Percentiles rank a stretch among this genome's conserved stretches.
Evolutionary conservation across 768 basidiomycete genomes (phyloP).

Genomic region (Agrocybe pediades): DNA sequence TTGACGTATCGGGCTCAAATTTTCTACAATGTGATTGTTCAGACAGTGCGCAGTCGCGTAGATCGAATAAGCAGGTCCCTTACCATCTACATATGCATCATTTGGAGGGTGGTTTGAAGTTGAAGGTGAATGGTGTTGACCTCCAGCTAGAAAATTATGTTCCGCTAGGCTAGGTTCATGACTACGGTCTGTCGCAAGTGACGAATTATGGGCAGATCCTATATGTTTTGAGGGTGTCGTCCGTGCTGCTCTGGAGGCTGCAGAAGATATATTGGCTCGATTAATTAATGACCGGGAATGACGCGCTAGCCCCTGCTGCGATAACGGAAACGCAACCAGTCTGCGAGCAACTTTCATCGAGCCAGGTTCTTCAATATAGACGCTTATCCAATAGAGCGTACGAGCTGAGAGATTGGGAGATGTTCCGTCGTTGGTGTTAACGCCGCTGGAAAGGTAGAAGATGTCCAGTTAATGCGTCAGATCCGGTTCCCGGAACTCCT

Average conservation of each 20-base stretch:
- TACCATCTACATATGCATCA: slow-evolving; percentile 20
- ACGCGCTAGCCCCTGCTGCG: slow-evolving; percentile 16
- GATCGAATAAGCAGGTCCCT: slow-evolving; percentile 5
- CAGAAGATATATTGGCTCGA: slow-evolving; percentile 19
- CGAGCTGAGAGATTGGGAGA: neutral
- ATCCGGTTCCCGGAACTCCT: slow-evolving; percentile 16
- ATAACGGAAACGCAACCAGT: slow-evolving; percentile 14
- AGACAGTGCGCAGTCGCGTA: slow-evolving; percentile 1
- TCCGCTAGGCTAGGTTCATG: slow-evolving; percentile 25
- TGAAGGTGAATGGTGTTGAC: slow-evolving; percentile 13
- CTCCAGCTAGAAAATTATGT: slow-evolving; percentile 20
- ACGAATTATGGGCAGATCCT: slow-evolving; percentile 35
- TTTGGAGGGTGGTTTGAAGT: slow-evolving; percentile 17
- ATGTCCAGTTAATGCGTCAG: slow-evolving; percentile 8
- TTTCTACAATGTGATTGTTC: slow-evolving; percentile 23
- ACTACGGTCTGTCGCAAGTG: slow-evolving; percentile 31
- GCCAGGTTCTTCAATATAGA: no score
- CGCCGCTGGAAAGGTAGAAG: slow-evolving; percentile 22
- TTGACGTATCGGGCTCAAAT: slow-evolving; percentile 41
- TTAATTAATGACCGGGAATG: slow-evolving; percentile 14
- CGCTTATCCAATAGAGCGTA: neutral
- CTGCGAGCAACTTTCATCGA: slow-evolving; percentile 35
- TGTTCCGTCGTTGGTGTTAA: slow-evolving; percentile 13
- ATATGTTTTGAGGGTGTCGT: slow-evolving; percentile 15
- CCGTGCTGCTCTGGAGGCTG: slow-evolving; percentile 14